Evolutionary conservation across 2,329 filamentous ascomycete species (phyloP).

Genomic region (Colletotrichum higginsianum): DNA sequence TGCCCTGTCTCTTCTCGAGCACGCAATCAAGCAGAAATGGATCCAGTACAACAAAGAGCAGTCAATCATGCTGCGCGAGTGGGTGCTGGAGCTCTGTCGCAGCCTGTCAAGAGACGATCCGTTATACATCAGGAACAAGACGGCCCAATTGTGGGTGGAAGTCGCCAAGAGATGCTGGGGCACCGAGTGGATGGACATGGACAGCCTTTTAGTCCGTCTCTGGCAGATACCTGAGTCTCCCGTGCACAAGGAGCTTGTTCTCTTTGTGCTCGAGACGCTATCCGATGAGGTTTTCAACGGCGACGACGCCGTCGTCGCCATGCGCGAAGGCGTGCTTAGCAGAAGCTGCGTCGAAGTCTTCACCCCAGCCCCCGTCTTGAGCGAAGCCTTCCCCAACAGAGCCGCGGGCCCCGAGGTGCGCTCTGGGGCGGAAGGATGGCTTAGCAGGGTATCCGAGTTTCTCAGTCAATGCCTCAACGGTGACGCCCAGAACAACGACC

Average conservation of each 20-base stretch:
- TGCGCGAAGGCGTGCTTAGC: slow-evolving; percentile 87
- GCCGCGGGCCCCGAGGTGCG: slow-evolving; percentile 79
- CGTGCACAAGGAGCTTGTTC: slow-evolving; percentile 85
- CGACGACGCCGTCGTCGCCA: slow-evolving; percentile 87
- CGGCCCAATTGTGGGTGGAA: slow-evolving; percentile 94
- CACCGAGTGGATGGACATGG: slow-evolving; percentile 96
- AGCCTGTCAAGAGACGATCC: slow-evolving; percentile 81
- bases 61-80: slow-evolving; percentile 77
- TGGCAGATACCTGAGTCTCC: slow-evolving; percentile 80
- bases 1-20: slow-evolving; percentile 91
- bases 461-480: slow-evolving; percentile 80
- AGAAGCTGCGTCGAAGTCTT: slow-evolving; percentile 95
- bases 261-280: slow-evolving; percentile 89
- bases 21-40: slow-evolving; percentile 90
- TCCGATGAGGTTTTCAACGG: slow-evolving; percentile 95
- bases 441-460: slow-evolving; percentile 81
- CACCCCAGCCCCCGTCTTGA: slow-evolving; percentile 82
- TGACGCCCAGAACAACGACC: slow-evolving; percentile 74
- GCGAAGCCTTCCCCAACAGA: slow-evolving; percentile 82
- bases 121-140: slow-evolving; percentile 90
- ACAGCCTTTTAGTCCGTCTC: slow-evolving; percentile 82
- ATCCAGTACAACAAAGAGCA: slow-evolving; percentile 79
- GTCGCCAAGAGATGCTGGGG: slow-evolving; percentile 94
- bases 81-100: slow-evolving; percentile 85
- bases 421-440: slow-evolving; percentile 88